phyloP scores from a whole-genome alignment of 371 early-diverging fungal species.

The Entomophthora muscae region DNA sequence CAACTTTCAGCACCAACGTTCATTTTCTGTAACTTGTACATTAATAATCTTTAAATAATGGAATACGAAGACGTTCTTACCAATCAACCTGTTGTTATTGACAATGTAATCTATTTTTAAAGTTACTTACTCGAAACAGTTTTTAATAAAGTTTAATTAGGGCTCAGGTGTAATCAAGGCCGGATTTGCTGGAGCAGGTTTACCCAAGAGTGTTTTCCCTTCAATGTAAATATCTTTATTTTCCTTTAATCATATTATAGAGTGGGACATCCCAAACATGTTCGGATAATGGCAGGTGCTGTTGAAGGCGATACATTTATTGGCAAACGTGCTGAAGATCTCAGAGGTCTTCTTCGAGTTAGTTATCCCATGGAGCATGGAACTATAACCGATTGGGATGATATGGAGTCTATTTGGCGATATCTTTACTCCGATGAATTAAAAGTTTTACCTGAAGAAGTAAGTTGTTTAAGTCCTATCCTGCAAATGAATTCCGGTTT shows the following conservation, averaged over 20 bases:
- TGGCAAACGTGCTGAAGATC: conserved; percentile 82
- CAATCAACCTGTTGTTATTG: conserved; percentile 71
- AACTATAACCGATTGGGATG: conserved; percentile 89
- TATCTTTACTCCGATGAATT: conserved; percentile 87
- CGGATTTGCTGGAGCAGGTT: conserved; percentile 93
- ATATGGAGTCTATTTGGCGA: conserved; percentile 95
- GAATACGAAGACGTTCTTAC: conserved; percentile 78
- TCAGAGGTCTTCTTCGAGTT: conserved; percentile 78
- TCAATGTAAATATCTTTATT: conserved; percentile 36
- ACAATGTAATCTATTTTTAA: conserved; percentile 55
- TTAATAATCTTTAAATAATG: conserved; percentile 12
- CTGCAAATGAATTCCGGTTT: neutral
- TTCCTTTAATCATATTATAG: conserved; percentile 17
- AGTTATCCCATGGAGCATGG: conserved; percentile 94
- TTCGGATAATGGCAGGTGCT: conserved; percentile 92
- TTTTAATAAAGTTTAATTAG: conserved; percentile 21
- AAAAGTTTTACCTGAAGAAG: conserved; percentile 84
- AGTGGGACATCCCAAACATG: conserved; percentile 89
- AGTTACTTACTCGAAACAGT: no score
- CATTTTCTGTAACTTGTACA: neutral
- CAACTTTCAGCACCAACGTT: no score
- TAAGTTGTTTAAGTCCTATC: conserved; percentile 18
- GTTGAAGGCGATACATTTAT: conserved; percentile 87
- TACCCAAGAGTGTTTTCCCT: conserved; percentile 83
- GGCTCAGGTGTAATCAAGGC: conserved; percentile 95